These are phyloP conservation scores for Trichoderma sp. DNA, from an alignment of 2,329 filamentous ascomycete species.

Conservation along the genomic window DNA sequence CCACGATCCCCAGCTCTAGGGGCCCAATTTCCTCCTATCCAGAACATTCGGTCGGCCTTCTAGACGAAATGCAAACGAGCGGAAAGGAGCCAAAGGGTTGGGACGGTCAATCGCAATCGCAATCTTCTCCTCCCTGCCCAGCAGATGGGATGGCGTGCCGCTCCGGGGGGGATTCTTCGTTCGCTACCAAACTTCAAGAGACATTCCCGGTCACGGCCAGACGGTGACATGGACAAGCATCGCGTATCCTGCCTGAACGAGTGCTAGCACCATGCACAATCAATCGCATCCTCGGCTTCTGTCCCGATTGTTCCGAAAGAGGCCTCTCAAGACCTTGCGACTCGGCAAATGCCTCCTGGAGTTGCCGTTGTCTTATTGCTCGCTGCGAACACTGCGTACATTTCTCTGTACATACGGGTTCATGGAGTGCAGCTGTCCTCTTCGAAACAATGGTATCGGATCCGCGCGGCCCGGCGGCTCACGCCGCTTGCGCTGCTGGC, in stretches of 20 bases:
- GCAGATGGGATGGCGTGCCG: slow-evolving; percentile 14
- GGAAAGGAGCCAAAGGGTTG: slow-evolving; percentile 4
- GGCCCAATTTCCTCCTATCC: slow-evolving; percentile 25
- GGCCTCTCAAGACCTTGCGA: neutral
- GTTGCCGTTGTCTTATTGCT: neutral
- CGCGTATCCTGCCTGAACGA: slow-evolving; percentile 1
- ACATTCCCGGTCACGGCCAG: neutral
- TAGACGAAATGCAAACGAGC: neutral
- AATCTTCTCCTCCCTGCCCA: slow-evolving; percentile 7
- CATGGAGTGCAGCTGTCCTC: no score
- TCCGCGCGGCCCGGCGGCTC: slow-evolving; percentile 17
- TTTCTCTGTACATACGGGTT: no score
- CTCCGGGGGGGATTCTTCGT: neutral
- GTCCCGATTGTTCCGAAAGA: slow-evolving; percentile 2
- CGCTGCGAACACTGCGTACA: neutral
- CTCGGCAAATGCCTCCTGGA: neutral
- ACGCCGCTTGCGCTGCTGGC: slow-evolving; percentile 3
- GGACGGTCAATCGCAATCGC: neutral
- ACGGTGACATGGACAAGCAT: neutral
- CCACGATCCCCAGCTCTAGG: slow-evolving; percentile 5
- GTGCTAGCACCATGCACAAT: slow-evolving; percentile 15
- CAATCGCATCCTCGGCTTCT: neutral
- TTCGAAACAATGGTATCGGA: neutral
- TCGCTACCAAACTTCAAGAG: slow-evolving; percentile 1
- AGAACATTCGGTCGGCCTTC: slow-evolving; percentile 22